Evolutionary conservation across 495 filamentous ascomycete genomes (phyloP).

Genomic region (Xylaria grammica): DNA sequence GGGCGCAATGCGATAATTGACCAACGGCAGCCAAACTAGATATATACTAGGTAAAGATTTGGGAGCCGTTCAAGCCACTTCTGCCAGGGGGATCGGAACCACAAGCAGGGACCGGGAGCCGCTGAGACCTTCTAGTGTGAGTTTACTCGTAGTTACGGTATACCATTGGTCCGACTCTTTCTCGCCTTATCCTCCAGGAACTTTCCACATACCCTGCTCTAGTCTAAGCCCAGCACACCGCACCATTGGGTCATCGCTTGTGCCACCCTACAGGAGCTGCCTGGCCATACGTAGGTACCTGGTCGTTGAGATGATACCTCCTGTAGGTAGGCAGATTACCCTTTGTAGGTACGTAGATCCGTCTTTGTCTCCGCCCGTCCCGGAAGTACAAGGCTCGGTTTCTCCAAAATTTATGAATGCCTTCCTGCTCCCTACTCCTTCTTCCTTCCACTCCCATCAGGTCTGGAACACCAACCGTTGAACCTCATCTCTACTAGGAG

Average conservation of each 20-base stretch:
- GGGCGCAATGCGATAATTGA: too few relatives aligned
- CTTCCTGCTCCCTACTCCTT: neutral
- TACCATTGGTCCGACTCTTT: slow-evolving; percentile 4
- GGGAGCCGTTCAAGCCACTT: slow-evolving; percentile 7
- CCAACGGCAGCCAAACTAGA: neutral
- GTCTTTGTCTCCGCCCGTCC: slow-evolving; percentile 7
- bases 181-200: neutral
- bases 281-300: neutral
- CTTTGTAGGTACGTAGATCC: neutral
- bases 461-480: neutral
- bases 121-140: neutral
- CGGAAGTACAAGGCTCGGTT: slow-evolving; percentile 4
- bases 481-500: neutral
- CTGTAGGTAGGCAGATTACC: neutral
- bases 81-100: neutral
- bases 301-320: slow-evolving; percentile 11
- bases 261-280: neutral
- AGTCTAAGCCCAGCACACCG: slow-evolving; percentile 14
- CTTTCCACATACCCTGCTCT: slow-evolving; percentile 3
- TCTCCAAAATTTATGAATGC: neutral
- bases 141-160: neutral
- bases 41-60: neutral
- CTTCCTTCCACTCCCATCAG: neutral
- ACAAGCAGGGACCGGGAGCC: slow-evolving; percentile 5
- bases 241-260: slow-evolving; percentile 28